A percentile compares a stretch with the other conserved stretches of the same genome.
Conservation (phyloP, 768 basidiomycete genomes). For the Naganishia kalamii region DNA sequence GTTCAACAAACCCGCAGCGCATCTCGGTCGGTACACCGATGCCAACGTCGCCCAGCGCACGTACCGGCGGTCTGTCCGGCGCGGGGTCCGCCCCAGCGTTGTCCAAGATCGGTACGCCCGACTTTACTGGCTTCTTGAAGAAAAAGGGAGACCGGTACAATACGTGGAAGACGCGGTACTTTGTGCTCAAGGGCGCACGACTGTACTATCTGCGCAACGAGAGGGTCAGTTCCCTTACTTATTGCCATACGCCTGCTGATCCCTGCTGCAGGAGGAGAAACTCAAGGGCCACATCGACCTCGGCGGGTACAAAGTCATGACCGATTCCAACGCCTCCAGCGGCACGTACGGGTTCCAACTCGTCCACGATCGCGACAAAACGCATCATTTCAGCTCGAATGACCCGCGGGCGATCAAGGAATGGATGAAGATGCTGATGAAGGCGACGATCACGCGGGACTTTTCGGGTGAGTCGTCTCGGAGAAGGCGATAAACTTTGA, state of each 20-base stretch:
- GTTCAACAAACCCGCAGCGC: slow-evolving; percentile 9
- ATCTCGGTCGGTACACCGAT: slow-evolving; percentile 15
- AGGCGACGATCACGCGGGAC: slow-evolving; percentile 90
- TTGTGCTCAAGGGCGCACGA: slow-evolving; percentile 85
- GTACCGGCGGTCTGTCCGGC: slow-evolving; percentile 5
- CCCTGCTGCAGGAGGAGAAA: slow-evolving; percentile 64
- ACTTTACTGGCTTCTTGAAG: slow-evolving; percentile 88
- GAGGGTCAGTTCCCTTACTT: slow-evolving; percentile 28
- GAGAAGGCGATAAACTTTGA: neutral
- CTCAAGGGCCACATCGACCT: slow-evolving; percentile 96
- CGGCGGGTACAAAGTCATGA: slow-evolving; percentile 80
- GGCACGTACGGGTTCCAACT: slow-evolving; percentile 93
- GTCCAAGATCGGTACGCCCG: slow-evolving; percentile 82
- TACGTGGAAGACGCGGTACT: slow-evolving; percentile 84
- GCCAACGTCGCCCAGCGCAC: neutral
- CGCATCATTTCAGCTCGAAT: slow-evolving; percentile 85
- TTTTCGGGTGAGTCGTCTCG: slow-evolving; percentile 63
- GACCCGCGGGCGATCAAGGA: slow-evolving; percentile 79
- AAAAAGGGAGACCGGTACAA: slow-evolving; percentile 93
- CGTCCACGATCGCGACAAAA: slow-evolving; percentile 76
- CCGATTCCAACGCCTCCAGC: slow-evolving; percentile 84
- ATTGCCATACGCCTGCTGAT: slow-evolving; percentile 29
- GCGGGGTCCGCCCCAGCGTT: slow-evolving; percentile 56
- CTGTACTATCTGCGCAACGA: slow-evolving; percentile 77
- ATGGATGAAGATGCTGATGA: slow-evolving; percentile 99